Evolutionary conservation across 2,329 filamentous ascomycete genomes (phyloP), one percentile per base, ranked within the genome.

Genomic region (Hypomyces rosellus): DNA sequence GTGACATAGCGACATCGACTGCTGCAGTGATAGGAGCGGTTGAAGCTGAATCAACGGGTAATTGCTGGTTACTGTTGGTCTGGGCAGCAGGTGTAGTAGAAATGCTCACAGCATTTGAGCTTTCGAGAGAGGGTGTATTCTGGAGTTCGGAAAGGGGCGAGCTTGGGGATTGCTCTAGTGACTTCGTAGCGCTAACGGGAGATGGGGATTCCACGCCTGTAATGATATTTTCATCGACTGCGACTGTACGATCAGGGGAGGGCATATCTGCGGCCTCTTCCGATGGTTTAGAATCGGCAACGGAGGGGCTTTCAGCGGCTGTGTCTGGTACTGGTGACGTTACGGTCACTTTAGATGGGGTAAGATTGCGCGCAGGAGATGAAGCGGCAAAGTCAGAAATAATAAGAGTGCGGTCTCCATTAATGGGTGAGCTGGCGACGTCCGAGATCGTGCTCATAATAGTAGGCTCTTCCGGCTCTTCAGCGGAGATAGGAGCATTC

Each of bases 71-170:
- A 37, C 18, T 34, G 18, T 50, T 15, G 30, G 16, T 5, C 18
- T 20, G 25, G 2, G 6, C 38, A 11, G 13, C 41, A 6, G 30
- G 16, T 9, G 30, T 12, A 18, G 38, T 38, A 16, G 30, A 20
- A 20, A 20, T 34, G 13, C 34, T 30, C 14, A 25, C 30, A 42
- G 40, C 30, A 22, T 38, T 38, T 3, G 44, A 43, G 12, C n/a
- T 16, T 39, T 44, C 38, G 36, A 54, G 20, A 34, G 34, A 43
- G 3, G 51, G 52, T 14, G 42, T 48, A 18, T 44, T 40, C 20
- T 46, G 48, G 18, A 54, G 45, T 13, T 52, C 20, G 20, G 50
- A 52, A 33, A 49, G 34, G 34, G 51, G 30, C 11, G 44, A 36
- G 37, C 48, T 44, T 33, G 39, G 33, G 6, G 38, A 42, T 14